Conservation (phyloP, 1,139 yeast genomes). For the Candida glucosophila region DNA sequence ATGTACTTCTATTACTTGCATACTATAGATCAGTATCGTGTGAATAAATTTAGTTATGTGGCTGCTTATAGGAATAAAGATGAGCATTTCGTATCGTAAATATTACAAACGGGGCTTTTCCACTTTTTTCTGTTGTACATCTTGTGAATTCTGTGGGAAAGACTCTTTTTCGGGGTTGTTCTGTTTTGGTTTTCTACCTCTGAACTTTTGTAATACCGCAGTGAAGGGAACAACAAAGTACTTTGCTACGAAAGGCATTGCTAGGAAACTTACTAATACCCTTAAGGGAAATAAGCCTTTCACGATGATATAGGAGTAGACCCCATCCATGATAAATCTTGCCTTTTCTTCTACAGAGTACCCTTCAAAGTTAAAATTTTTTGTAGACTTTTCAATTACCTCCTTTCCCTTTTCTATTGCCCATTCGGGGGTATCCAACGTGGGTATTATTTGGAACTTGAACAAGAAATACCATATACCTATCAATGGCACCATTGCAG, state of each 20-base stretch:
- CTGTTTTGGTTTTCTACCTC: no score
- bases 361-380: constrained; percentile 22
- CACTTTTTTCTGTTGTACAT: no score
- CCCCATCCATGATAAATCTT: constrained; percentile 67
- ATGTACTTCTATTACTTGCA: no score
- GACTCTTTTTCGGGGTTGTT: no score
- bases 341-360: constrained; percentile 46
- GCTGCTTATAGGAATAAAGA: no score
- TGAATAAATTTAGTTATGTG: no score
- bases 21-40: no score
- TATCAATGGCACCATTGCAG: constrained; percentile 75
- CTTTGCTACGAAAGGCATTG: constrained; percentile 64
- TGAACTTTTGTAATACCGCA: constrained; percentile 20
- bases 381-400: constrained; percentile 42
- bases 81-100: no score
- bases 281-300: constrained; percentile 58
- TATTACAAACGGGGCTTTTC: no score
- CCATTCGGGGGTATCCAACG: constrained; percentile 59
- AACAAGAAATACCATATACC: constrained; percentile 72
- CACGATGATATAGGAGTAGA: constrained; percentile 75
- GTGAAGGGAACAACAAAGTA: constrained; percentile 49
- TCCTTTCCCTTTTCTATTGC: constrained; percentile 54
- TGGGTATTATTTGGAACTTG: constrained; percentile 31
- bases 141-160: no score
- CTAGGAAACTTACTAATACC: constrained; percentile 43